Conservation (phyloP, 441 rosid species). For the Mallotus repandus region DNA sequence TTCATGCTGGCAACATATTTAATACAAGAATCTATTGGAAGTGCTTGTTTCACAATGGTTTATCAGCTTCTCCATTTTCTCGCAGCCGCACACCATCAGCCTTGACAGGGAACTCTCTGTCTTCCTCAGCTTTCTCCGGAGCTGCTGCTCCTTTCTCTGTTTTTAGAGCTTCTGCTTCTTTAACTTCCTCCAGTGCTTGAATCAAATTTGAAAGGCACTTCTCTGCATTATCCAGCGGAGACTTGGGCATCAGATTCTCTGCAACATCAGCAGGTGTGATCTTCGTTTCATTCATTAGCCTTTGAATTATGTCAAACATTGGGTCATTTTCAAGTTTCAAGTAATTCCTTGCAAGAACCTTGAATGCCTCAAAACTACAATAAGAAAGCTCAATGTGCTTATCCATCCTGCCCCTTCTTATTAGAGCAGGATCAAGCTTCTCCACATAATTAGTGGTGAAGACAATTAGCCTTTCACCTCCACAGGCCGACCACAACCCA, state of each 20-base stretch:
- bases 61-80: slow-evolving; percentile 18
- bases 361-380: slow-evolving; percentile 61
- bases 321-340: slow-evolving; percentile 46
- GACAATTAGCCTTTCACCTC: slow-evolving; percentile 64
- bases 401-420: slow-evolving; percentile 80
- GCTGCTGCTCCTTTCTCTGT: slow-evolving; percentile 21
- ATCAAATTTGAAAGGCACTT: slow-evolving; percentile 49
- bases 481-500: slow-evolving; percentile 79
- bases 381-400: slow-evolving; percentile 70
- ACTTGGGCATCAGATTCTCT: slow-evolving; percentile 72
- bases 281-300: slow-evolving; percentile 42
- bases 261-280: slow-evolving; percentile 77
- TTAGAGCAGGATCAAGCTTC: slow-evolving; percentile 72
- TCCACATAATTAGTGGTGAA: slow-evolving; percentile 62
- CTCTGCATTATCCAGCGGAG: slow-evolving; percentile 38
- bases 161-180: slow-evolving; percentile 31
- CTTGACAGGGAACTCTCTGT: slow-evolving; percentile 1
- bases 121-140: slow-evolving; percentile 18
- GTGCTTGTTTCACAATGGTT: slow-evolving; percentile 4
- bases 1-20: background rate
- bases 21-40: slow-evolving; percentile 17
- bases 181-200: slow-evolving; percentile 43
- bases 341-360: slow-evolving; percentile 62
- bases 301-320: slow-evolving; percentile 31
- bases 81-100: slow-evolving; percentile 20